Conservation (phyloP, 805 yeast species). For the Candida morakotiae region DNA sequence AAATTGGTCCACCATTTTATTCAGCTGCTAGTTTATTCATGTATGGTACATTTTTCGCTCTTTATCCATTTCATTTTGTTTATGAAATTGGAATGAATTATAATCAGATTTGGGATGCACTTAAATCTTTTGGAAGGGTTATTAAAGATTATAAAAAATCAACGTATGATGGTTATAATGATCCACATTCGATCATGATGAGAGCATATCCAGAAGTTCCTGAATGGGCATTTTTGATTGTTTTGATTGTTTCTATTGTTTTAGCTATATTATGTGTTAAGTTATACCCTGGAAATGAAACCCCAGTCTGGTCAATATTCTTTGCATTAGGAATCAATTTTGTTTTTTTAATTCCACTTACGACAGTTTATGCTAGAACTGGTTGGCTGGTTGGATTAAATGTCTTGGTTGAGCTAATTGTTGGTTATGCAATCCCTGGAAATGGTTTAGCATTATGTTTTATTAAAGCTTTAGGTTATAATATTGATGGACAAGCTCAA, state of each 20-base stretch:
- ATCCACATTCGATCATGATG: slow-evolving; percentile 29
- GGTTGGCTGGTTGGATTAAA: slow-evolving; percentile 46
- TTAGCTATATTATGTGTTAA: slow-evolving; percentile 27
- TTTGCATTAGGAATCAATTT: slow-evolving; percentile 48
- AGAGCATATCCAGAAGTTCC: slow-evolving; percentile 31
- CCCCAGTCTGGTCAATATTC: slow-evolving; percentile 61
- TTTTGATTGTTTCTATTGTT: slow-evolving; percentile 23
- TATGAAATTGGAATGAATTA: slow-evolving; percentile 11
- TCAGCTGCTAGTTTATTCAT: slow-evolving; percentile 24
- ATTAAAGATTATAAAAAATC: slow-evolving; percentile 11
- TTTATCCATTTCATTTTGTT: slow-evolving; percentile 21
- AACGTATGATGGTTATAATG: slow-evolving; percentile 15
- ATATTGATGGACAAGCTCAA: slow-evolving; percentile 28
- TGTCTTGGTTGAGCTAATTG: slow-evolving; percentile 51
- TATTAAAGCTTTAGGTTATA: slow-evolving; percentile 21
- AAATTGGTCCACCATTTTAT: slow-evolving; percentile 26
- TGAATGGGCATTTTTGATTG: slow-evolving; percentile 25
- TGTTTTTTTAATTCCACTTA: slow-evolving; percentile 48
- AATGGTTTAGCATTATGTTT: slow-evolving; percentile 19
- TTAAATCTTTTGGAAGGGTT: slow-evolving; percentile 7
- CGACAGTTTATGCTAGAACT: slow-evolving; percentile 44
- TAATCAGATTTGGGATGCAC: slow-evolving; percentile 12
- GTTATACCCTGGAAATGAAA: slow-evolving; percentile 34
- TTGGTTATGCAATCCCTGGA: slow-evolving; percentile 25
- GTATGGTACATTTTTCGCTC: slow-evolving; percentile 25